Base-by-base conservation (phyloP, 345 rosid species). In the Brassica juncea region DNA sequence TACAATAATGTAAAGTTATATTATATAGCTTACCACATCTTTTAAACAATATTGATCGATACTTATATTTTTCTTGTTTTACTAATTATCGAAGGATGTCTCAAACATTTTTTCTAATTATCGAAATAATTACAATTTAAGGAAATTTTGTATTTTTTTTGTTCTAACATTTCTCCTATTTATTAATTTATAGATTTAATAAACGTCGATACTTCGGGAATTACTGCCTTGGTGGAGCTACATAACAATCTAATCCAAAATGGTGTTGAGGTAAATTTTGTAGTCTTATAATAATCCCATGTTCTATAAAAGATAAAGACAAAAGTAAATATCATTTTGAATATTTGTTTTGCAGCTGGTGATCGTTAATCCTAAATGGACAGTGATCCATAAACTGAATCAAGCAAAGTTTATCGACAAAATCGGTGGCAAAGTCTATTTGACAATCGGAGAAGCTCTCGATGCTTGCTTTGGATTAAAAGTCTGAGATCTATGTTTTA, bases 141-240 rank as follows among this genome's bases (percentile, higher is more conserved):
- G 25, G n/a, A 63, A 14, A 31, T 14, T 2, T 31, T n/a, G 1
- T 30, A 27, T 14, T 64, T n/a, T 15, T 4, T 8, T 35, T 35
- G 52, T 9, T 49, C n/a, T 35, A 14, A 31, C 8, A 12, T 30
- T 37, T 57, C 4, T 66, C 65, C 5, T 23, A 12, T 16, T 37
- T 32, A 12, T 19, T 73, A 58, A 15, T 63, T 32, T 16, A 42
- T 1, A 94, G 97, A 85, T 87, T 77, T 94, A 72, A 73, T 82
- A 75, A 93, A 83, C 85, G 84, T 94, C 0, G 98, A 94, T 63
- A 88, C 89, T 60, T 90, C 98, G 2, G 98, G 97, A 61, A 89
- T 94, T 54, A 84, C 91, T 77, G 85, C 94, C 10, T 73, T 94
- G 12, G 84, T 79, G 69, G 97, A 94, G 80, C 87, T 94, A 16